Evolutionary conservation across 768 basidiomycete species (phyloP).

Genomic region (Psilocybe cyanescens): DNA sequence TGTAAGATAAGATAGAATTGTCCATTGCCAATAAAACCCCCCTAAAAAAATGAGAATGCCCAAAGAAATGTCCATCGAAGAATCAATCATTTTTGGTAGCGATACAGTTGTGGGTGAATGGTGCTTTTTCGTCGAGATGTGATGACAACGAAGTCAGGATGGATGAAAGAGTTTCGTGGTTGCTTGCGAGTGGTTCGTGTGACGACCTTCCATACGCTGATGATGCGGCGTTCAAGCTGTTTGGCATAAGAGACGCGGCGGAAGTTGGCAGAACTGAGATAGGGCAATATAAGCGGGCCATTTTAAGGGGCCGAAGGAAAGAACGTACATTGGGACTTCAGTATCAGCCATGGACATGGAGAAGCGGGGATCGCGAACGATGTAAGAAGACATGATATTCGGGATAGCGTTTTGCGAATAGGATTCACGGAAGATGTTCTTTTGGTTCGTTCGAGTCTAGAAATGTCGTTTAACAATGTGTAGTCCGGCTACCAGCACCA

Average conservation of each 20-base stretch:
- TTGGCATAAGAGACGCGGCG: conserved; percentile 41
- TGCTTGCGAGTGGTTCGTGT: conserved; percentile 55
- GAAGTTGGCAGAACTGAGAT: conserved; percentile 12
- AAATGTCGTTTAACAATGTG: conserved; percentile 7
- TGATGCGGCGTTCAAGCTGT: conserved; percentile 57
- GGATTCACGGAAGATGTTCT: neutral
- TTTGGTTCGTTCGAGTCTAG: neutral
- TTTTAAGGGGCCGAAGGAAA: neutral
- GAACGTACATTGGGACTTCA: conserved; percentile 19
- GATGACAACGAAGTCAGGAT: conserved; percentile 66
- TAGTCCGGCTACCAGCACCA: conserved; percentile 24
- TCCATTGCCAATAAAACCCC: neutral
- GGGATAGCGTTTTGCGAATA: neutral
- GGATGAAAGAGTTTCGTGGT: conserved; percentile 55
- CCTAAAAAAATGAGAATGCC: neutral
- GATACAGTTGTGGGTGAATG: conserved; percentile 28
- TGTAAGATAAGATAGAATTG: conserved; percentile 6
- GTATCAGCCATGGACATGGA: conserved; percentile 30
- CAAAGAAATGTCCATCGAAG: neutral
- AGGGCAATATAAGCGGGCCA: neutral
- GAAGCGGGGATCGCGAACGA: conserved; percentile 34
- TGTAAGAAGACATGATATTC: conserved; percentile 12
- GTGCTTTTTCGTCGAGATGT: conserved; percentile 59
- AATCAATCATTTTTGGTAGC: conserved; percentile 12
- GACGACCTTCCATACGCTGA: conserved; percentile 65